phyloP scores from a whole-genome alignment of 148 eudicot species.

The Cornus suecica region DNA sequence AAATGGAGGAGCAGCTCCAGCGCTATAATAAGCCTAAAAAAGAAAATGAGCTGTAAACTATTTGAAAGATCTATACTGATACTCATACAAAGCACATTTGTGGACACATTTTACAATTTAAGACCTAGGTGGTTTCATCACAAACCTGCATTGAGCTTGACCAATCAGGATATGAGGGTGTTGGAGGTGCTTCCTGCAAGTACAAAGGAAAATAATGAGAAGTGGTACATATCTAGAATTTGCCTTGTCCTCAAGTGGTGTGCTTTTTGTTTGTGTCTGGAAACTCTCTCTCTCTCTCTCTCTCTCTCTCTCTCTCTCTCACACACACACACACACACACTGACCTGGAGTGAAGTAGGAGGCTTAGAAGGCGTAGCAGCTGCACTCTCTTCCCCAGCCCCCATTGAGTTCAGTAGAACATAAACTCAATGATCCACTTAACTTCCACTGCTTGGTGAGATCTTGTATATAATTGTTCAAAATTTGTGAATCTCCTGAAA shows the following conservation, averaged over 20 bases:
- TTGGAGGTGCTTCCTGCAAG: slow-evolving; percentile 59
- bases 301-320: too few species aligned
- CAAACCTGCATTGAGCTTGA: slow-evolving; percentile 80
- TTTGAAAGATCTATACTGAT: not conserved
- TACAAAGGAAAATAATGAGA: slow-evolving; percentile 5
- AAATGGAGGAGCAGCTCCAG: slow-evolving; percentile 66
- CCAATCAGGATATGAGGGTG: slow-evolving; percentile 76
- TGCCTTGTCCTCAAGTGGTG: too few species aligned
- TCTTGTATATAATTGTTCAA: not conserved
- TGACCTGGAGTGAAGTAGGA: slow-evolving; percentile 65
- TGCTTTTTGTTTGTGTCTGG: too few species aligned
- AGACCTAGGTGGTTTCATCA: not conserved
- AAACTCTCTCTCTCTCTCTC: too few species aligned
- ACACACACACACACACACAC: too few species aligned
- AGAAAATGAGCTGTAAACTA: not conserved
- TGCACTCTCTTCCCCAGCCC: slow-evolving; percentile 62
- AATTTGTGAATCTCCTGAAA: slow-evolving; percentile 1
- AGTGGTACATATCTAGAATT: too few species aligned
- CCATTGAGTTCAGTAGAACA: slow-evolving; percentile 39
- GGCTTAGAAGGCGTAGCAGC: slow-evolving; percentile 67
- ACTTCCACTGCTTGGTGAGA: not conserved
- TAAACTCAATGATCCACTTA: slow-evolving; percentile 1
- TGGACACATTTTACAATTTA: not conserved
- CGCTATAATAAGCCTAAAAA: slow-evolving; percentile 69
- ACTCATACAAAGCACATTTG: not conserved